These are phyloP conservation scores for Brettanomyces bruxellensis DNA, from an alignment of 805 yeast species.

Conservation along the genomic window DNA sequence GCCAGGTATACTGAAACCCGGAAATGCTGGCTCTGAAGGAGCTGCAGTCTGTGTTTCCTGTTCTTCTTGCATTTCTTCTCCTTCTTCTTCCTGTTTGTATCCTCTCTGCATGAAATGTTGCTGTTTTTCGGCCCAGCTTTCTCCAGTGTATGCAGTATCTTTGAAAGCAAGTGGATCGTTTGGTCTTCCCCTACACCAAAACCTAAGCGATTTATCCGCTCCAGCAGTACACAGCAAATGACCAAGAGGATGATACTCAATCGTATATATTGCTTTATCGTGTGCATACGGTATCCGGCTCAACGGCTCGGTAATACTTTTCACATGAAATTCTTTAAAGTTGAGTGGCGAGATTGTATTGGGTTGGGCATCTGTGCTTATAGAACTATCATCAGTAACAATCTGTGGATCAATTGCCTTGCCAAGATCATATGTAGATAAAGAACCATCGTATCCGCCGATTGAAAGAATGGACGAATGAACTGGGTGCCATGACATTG, in stretches of 20 bases:
- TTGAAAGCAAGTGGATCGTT: conserved; percentile 76
- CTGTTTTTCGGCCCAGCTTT: conserved; percentile 20
- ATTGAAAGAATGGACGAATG: conserved; percentile 73
- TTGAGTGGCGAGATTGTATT: conserved; percentile 12
- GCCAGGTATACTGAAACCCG: conserved; percentile 13
- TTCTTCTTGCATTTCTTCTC: background rate
- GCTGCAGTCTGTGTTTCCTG: background rate
- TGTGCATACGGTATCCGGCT: conserved; percentile 86
- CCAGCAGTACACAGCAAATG: conserved; percentile 89
- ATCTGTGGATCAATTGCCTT: conserved; percentile 28
- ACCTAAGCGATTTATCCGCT: conserved; percentile 83
- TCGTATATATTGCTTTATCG: conserved; percentile 81
- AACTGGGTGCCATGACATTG: conserved; percentile 88
- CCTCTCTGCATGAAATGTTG: conserved; percentile 7
- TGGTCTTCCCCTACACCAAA: conserved; percentile 93
- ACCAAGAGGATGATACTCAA: conserved; percentile 92
- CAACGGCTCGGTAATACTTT: conserved; percentile 5
- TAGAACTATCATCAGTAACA: background rate
- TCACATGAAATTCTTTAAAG: conserved; percentile 1
- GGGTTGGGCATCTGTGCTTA: conserved; percentile 10
- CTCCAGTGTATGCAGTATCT: conserved; percentile 67
- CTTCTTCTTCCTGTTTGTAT: background rate
- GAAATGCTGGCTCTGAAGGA: conserved; percentile 3
- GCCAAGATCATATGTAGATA: conserved; percentile 67
- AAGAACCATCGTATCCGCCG: conserved; percentile 85